Conservation (phyloP, 2,329 filamentous ascomycete genomes). For the Sclerotinia trifoliorum region DNA sequence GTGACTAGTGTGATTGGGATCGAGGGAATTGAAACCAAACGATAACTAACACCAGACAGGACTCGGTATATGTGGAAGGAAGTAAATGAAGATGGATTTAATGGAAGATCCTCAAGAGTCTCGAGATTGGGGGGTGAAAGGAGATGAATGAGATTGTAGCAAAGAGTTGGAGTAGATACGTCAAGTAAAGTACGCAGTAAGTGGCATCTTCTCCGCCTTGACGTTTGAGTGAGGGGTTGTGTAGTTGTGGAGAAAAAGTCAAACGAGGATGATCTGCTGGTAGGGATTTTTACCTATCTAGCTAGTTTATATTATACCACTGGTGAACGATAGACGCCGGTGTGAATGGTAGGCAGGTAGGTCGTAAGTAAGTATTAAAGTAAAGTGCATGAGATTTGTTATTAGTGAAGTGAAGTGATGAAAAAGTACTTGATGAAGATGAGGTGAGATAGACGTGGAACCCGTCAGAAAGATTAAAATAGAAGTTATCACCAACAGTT, state of each 20-base stretch:
- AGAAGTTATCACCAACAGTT: background rate
- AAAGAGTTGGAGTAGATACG: background rate
- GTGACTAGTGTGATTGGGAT: background rate
- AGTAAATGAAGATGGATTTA: background rate
- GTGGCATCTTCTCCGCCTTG: background rate
- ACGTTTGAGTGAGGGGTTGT: background rate
- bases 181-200: background rate
- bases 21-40: background rate
- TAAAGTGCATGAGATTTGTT: background rate
- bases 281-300: too few relatives aligned
- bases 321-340: too few relatives aligned
- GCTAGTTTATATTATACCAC: background rate
- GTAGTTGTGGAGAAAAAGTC: background rate
- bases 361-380: too few relatives aligned
- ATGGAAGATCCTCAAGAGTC: background rate
- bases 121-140: background rate
- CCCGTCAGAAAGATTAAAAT: background rate
- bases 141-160: background rate
- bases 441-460: background rate
- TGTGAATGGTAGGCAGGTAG: background rate
- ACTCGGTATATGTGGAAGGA: background rate
- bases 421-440: background rate
- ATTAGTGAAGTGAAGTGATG: too few relatives aligned
- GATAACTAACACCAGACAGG: background rate
- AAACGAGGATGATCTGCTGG: background rate